phyloP scores from a whole-genome alignment of 805 yeast genomes.

The Suhomyces vadensis region DNA sequence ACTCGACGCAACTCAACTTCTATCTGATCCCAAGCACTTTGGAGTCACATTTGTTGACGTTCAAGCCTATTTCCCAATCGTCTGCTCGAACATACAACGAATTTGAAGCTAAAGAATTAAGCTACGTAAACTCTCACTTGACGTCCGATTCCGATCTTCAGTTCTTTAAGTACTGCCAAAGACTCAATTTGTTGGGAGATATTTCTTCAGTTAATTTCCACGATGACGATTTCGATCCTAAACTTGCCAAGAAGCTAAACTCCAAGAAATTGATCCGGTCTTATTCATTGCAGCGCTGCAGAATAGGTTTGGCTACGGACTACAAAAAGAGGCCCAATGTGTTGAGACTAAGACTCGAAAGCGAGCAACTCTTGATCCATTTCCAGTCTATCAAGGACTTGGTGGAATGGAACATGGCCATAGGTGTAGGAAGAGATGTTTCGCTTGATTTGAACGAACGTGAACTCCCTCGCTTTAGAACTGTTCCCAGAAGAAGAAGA shows the following conservation, averaged over 20 bases:
- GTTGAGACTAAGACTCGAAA: conserved; percentile 75
- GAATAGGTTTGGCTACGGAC: conserved; percentile 82
- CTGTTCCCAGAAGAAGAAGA: conserved; percentile 77
- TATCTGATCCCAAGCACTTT: conserved; percentile 45
- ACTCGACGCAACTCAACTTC: conserved; percentile 82
- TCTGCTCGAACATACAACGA: conserved; percentile 11
- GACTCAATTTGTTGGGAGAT: conserved; percentile 15
- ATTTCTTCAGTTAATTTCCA: conserved; percentile 1
- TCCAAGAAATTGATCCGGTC: conserved; percentile 46
- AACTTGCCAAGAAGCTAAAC: not conserved
- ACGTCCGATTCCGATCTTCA: conserved; percentile 30
- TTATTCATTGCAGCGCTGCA: conserved; percentile 81
- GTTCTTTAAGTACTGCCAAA: conserved; percentile 26
- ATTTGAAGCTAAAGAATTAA: conserved; percentile 13
- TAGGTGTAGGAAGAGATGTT: conserved; percentile 76
- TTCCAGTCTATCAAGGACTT: conserved; percentile 63
- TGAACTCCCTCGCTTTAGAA: conserved; percentile 71
- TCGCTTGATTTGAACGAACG: conserved; percentile 74
- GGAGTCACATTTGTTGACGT: conserved; percentile 28
- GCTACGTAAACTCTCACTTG: conserved; percentile 17
- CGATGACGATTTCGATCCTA: conserved; percentile 4
- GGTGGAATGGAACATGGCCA: conserved; percentile 74
- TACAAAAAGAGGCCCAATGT: conserved; percentile 70
- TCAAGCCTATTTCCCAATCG: conserved; percentile 14
- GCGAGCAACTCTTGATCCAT: conserved; percentile 74